Percentiles rank a stretch among this genome's conserved stretches.
Conservation (phyloP, 768 basidiomycete genomes). For the Tulasnella sp. region DNA sequence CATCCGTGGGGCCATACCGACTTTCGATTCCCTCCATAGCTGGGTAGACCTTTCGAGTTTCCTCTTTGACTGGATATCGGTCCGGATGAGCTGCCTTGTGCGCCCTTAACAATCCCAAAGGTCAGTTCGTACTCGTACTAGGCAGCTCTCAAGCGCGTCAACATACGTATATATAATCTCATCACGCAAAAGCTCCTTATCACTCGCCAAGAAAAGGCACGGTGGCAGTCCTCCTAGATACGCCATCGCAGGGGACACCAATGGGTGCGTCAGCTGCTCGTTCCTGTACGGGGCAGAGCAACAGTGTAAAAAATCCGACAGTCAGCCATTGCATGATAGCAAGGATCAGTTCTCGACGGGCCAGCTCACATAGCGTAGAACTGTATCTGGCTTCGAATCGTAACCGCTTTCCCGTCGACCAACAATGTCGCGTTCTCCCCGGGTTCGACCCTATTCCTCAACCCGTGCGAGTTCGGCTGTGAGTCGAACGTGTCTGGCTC, state of each 20-base stretch:
- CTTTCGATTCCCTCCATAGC: constrained; percentile 25
- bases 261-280: constrained; percentile 44
- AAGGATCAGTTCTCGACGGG: background rate
- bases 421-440: constrained; percentile 10
- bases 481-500: background rate
- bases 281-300: constrained; percentile 7
- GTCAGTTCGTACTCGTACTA: background rate
- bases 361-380: constrained; percentile 59
- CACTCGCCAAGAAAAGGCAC: constrained; percentile 69
- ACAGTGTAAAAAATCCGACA: too few relatives aligned
- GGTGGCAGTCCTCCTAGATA: constrained; percentile 91
- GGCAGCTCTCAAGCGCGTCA: background rate
- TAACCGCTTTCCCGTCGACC: constrained; percentile 26
- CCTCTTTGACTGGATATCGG: constrained; percentile 48
- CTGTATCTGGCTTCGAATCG: constrained; percentile 56
- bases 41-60: constrained; percentile 37
- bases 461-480: background rate
- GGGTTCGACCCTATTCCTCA: background rate
- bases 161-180: constrained; percentile 71
- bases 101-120: constrained; percentile 32
- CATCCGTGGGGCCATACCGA: constrained; percentile 35
- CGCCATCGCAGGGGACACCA: constrained; percentile 66
- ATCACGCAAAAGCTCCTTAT: constrained; percentile 85
- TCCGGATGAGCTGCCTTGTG: constrained; percentile 86
- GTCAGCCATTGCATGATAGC: too few relatives aligned